Evolutionary conservation across 768 basidiomycete species (phyloP), one percentile per base, ranked within the genome.

Genomic region (Rhodosporidiobolus sp.): DNA sequence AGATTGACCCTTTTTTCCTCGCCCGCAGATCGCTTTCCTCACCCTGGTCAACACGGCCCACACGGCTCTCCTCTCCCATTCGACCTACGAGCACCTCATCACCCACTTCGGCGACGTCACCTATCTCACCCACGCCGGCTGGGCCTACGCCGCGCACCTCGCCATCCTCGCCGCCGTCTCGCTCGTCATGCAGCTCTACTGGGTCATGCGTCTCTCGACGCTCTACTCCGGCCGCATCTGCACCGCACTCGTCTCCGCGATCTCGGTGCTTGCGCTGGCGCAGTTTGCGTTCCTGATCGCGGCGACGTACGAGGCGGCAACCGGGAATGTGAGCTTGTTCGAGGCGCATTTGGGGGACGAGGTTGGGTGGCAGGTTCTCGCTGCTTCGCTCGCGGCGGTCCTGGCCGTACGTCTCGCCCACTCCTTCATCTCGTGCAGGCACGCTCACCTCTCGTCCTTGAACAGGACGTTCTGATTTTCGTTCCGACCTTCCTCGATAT

Each of bases 201-300:
- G 30, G 45, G 58, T 45, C 0, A n/a, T 55, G 26, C 46, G 28
- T 11, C 52, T 70, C 28, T 61, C 69, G 43, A 65, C 24, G 3
- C 53, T 70, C n/a, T 70, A 70, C 54, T 17, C 10, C 20, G 63
- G 49, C 16, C 34, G 14, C 7, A 4, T n/a, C 3, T 64, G 69
- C 4, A 46, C 19, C 12, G 7, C 14, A 1, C 34, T 70, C 28
- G 43, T 65, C 24, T 26, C n/a, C 5, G 3, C 46, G 0, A 35
- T 65, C 20, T 26, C 16, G 9, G 4, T 70, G 3, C 48, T 61
- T 20, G 34, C 59, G 3, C 22, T 34, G 3, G 69, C n/a, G 4
- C 69, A 70, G 28, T 50, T 62, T 14, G 70, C 54, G 14, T 71
- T 71, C 65, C 65, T 65, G 4, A 63, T 71, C 59, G 60, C 56